Conservation (phyloP, 306 rosid species). For the Myrica gale region DNA sequence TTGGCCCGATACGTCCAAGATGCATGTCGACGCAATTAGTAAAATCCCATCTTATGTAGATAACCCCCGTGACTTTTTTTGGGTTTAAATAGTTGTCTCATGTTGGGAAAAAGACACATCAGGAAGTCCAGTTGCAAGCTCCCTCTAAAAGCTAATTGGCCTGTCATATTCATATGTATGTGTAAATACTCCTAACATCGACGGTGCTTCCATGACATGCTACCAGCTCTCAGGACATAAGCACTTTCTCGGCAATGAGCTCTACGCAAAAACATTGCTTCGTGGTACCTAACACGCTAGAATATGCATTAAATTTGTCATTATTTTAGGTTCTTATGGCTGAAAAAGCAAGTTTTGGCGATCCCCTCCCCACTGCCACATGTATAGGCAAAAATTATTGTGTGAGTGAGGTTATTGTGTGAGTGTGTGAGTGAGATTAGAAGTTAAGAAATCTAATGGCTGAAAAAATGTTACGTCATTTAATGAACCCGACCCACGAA, state of each 20-base stretch:
- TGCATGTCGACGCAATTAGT: slow-evolving; percentile 36
- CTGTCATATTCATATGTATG: slow-evolving; percentile 40
- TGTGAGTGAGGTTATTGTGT: no score
- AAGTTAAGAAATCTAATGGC: no score
- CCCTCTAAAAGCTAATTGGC: slow-evolving; percentile 25
- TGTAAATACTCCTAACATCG: slow-evolving; percentile 10
- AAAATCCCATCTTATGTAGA: slow-evolving; percentile 28
- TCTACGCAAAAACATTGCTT: not conserved
- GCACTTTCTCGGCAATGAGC: slow-evolving; percentile 28
- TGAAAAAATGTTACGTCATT: no score
- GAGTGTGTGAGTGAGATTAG: no score
- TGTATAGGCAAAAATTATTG: no score
- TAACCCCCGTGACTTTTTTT: not conserved
- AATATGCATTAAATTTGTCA: not conserved
- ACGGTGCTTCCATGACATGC: slow-evolving; percentile 37
- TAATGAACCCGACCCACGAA: no score
- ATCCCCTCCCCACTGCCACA: not conserved
- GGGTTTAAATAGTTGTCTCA: slow-evolving; percentile 4
- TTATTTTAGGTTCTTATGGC: not conserved
- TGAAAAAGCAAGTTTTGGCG: not conserved
- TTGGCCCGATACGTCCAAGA: slow-evolving; percentile 20
- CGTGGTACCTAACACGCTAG: not conserved
- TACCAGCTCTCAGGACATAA: not conserved
- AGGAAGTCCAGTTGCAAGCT: slow-evolving; percentile 34
- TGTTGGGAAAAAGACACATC: slow-evolving; percentile 16